Percentiles rank a stretch among this genome's conserved stretches.
Evolutionary conservation across 73 alveolate genomes (phyloP).

Genomic region (Stentor coeruleus): DNA sequence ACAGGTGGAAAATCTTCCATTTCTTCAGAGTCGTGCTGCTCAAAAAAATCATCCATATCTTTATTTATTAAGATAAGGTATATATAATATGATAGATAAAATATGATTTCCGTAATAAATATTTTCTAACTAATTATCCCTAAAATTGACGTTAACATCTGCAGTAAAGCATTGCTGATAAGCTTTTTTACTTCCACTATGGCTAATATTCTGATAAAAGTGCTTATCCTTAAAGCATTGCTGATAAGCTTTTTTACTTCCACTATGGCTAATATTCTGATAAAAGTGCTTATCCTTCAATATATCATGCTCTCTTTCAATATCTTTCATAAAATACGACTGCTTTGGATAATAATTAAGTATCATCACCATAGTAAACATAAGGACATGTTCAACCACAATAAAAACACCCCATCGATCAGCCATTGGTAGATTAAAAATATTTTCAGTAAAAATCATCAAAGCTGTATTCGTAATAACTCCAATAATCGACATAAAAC

Average conservation of each 20-base stretch:
- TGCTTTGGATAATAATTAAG: not conserved
- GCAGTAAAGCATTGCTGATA: not conserved
- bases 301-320: conserved; percentile 10
- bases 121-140: no score
- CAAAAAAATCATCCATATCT: no score
- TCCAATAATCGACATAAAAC: conserved; percentile 4
- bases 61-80: no score
- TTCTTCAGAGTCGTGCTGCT: no score
- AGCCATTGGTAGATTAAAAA: not conserved
- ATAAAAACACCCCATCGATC: conserved; percentile 15
- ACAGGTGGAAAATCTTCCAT: no score
- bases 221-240: conserved; percentile 16
- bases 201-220: not conserved
- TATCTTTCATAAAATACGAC: not conserved
- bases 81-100: no score
- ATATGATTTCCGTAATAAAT: no score
- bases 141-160: conserved; percentile 7
- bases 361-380: not conserved
- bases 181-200: not conserved
- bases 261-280: not conserved
- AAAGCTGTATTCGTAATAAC: conserved; percentile 3
- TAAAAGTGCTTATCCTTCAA: not conserved
- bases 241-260: conserved; percentile 4
- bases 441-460: conserved; percentile 10
- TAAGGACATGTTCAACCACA: not conserved